These are phyloP conservation scores for Rutstroemia sp. DNA, from an alignment of 2,329 filamentous ascomycete species.

Conservation along the genomic window DNA sequence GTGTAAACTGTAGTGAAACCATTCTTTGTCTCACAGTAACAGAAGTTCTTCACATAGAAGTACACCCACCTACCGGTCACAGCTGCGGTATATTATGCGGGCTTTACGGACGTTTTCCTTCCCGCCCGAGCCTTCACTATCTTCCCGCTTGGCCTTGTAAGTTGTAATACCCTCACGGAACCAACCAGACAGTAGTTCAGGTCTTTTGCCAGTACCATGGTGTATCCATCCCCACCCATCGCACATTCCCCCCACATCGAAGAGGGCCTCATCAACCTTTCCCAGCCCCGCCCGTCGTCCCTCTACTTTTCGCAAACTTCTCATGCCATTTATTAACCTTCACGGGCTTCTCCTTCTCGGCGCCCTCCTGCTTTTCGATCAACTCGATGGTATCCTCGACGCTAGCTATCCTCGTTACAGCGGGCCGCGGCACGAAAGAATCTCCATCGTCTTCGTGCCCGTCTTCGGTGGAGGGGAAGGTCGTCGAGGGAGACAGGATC, in stretches of 20 bases:
- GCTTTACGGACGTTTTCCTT: too few species aligned
- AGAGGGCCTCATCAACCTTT: background rate
- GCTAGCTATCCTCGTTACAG: slow-evolving; percentile 44
- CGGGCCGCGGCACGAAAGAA: slow-evolving; percentile 28
- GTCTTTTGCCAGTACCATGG: too few species aligned
- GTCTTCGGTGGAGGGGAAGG: slow-evolving; percentile 17
- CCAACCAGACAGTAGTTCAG: too few species aligned
- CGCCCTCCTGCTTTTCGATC: slow-evolving; percentile 33
- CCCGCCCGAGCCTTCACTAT: too few species aligned
- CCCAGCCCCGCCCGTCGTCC: background rate
- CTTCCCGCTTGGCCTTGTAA: too few species aligned
- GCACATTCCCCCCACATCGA: background rate
- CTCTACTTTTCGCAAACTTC: slow-evolving; percentile 38
- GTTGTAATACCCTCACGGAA: too few species aligned
- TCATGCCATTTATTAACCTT: slow-evolving; percentile 50
- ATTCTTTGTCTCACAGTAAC: too few species aligned
- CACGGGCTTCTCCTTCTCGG: slow-evolving; percentile 22
- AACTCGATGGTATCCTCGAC: slow-evolving; percentile 58
- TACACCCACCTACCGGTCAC: too few species aligned
- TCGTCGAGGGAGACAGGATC: slow-evolving; percentile 37
- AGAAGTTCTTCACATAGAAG: too few species aligned
- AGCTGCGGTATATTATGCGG: too few species aligned
- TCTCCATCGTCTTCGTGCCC: background rate
- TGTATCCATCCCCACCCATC: too few species aligned
- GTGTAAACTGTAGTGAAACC: too few species aligned